phyloP scores from a whole-genome alignment of 345 rosid species.

The Eucalyptus albens region DNA sequence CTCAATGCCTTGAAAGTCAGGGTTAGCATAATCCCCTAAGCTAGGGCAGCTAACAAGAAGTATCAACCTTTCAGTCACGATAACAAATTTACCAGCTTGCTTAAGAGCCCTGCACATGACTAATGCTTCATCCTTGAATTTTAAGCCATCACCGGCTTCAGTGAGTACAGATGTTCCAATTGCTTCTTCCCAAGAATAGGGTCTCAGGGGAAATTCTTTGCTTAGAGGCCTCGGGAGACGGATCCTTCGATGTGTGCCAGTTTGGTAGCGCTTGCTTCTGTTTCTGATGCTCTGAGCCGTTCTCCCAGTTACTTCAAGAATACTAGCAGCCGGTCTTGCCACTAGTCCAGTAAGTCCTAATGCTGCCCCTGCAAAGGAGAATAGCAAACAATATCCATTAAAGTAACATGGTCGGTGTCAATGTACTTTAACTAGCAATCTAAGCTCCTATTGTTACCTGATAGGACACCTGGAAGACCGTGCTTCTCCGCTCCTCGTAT shows the following conservation, averaged over 20 bases:
- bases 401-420: not conserved
- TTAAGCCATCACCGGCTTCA: conserved; percentile 47
- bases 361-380: conserved; percentile 52
- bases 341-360: conserved; percentile 91
- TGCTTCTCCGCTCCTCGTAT: conserved; percentile 85
- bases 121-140: conserved; percentile 48
- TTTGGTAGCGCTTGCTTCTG: conserved; percentile 52
- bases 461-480: conserved; percentile 90
- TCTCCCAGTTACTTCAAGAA: conserved; percentile 89
- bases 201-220: conserved; percentile 67
- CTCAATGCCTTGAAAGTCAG: conserved; percentile 60
- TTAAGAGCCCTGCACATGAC: conserved; percentile 68
- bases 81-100: conserved; percentile 52
- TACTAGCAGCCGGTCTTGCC: conserved; percentile 93
- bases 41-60: conserved; percentile 51
- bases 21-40: conserved; percentile 48
- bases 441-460: conserved; percentile 35
- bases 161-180: conserved; percentile 61
- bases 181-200: conserved; percentile 95
- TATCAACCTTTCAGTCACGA: conserved; percentile 53
- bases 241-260: conserved; percentile 44
- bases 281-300: conserved; percentile 93
- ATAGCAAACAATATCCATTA: not conserved
- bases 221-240: conserved; percentile 78
- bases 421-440: not conserved